Base-by-base conservation (phyloP, 805 yeast genomes). In the Yamadazyma phyllophila region DNA sequence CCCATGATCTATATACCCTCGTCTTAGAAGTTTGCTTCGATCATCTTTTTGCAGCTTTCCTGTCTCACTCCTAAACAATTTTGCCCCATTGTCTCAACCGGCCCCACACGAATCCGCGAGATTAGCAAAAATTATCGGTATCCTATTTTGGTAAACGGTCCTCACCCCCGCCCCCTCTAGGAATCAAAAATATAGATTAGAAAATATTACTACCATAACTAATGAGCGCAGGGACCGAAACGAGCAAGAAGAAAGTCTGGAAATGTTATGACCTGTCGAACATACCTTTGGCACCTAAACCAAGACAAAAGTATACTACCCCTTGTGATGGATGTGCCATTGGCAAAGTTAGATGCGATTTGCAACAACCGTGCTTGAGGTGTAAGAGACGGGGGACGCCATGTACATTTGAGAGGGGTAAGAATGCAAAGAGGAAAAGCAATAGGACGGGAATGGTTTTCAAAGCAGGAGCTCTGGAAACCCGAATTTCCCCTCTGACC, bases 311-410 rank as follows among this genome's bases (percentile, higher is more conserved):
- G 33, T 56, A 60, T 37, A 47, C 62, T n/a, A 50, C 67, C 24
- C 71, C 73, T 8, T 67, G 73, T 47, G 72, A 67, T 50, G 63
- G 58, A 4, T 67, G 73, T 50, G 61, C 71, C 10, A 48, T 60
- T 37, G 48, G 71, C 15, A 61, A 67, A 39, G 58, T 65, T 36
- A 57, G 61, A 26, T 67, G 73, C 48, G 61, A 60, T 40, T 46
- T 24, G 14, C 39, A 26, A 49, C 47, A n/a, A 5, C 69, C 69
- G 5, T 67, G 73, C 49, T 39, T 51, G 4, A 53, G 62, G 31
- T 67, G 73, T 46, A 32, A 46, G 4, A 46, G 52, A 12, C 59
- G 58, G 45, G 48, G 51, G 15, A 37, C 59, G 13, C 54, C 57
- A 8, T 67, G 73, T 41, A 67, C 71, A 8, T 54, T 59, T 36